Evolutionary conservation across 164 flowering plant species (phyloP).

Genomic region (Liriodendron chinense): DNA sequence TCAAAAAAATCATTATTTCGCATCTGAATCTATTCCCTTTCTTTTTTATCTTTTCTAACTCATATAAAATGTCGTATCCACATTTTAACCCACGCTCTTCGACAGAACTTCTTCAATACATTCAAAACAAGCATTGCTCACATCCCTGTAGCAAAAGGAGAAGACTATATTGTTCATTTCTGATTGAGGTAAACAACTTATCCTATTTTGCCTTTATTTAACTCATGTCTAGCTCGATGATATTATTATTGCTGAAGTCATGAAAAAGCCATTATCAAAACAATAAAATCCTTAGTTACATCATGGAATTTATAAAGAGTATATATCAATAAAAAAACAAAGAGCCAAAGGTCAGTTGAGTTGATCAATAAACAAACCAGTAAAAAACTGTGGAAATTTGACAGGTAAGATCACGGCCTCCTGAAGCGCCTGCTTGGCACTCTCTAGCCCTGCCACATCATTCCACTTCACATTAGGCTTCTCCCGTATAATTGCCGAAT

Average conservation of each 20-base stretch:
- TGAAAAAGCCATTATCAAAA: neutral
- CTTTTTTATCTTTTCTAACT: too few species aligned
- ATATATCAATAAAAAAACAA: neutral
- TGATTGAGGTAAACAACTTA: neutral
- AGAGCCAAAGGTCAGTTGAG: neutral
- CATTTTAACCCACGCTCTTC: neutral
- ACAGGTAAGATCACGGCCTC: slow-evolving; percentile 97
- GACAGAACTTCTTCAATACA: neutral
- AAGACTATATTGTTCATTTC: neutral
- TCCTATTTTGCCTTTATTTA: too few species aligned
- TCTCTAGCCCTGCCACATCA: slow-evolving; percentile 96
- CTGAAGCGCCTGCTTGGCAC: slow-evolving; percentile 95
- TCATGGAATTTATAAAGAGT: neutral
- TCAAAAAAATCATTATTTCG: too few species aligned
- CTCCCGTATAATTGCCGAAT: slow-evolving; percentile 91
- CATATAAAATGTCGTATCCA: neutral
- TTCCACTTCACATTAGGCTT: slow-evolving; percentile 97
- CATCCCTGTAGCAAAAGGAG: neutral
- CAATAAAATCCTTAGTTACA: neutral
- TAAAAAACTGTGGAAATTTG: slow-evolving; percentile 93
- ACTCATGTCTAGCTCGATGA: too few species aligned
- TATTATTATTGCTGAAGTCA: too few species aligned
- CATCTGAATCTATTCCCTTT: too few species aligned
- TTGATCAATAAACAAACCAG: slow-evolving; percentile 42
- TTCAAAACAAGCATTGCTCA: neutral